These are phyloP conservation scores for Aspergillus ochraceus DNA, from an alignment of 2,329 filamentous ascomycete species.

Conservation along the genomic window DNA sequence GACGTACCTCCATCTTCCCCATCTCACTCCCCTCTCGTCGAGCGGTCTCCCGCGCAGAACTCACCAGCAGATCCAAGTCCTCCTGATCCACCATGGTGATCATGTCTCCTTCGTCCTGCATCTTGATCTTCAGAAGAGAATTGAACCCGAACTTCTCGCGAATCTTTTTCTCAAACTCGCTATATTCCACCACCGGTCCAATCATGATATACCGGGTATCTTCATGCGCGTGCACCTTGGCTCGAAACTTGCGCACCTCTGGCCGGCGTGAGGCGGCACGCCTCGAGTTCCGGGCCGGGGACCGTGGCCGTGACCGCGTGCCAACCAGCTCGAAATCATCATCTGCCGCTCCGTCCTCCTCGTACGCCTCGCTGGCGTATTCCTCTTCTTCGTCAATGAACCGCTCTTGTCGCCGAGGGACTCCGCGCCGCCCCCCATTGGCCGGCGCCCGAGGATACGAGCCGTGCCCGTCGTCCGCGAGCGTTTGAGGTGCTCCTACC, in stretches of 20 bases:
- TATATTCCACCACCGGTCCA: slow-evolving; percentile 68
- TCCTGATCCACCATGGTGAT: slow-evolving; percentile 97
- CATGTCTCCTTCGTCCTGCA: slow-evolving; percentile 91
- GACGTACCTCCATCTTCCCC: slow-evolving; percentile 90
- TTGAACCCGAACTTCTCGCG: slow-evolving; percentile 79
- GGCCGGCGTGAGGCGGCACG: slow-evolving; percentile 46
- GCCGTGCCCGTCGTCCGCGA: slow-evolving; percentile 58
- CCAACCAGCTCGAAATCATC: slow-evolving; percentile 78
- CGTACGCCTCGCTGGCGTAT: slow-evolving; percentile 67
- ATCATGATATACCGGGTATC: slow-evolving; percentile 95
- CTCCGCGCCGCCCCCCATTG: slow-evolving; percentile 40
- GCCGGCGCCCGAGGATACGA: slow-evolving; percentile 59
- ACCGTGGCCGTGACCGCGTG: slow-evolving; percentile 36
- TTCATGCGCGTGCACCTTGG: slow-evolving; percentile 83
- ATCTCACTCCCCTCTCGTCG: slow-evolving; percentile 75
- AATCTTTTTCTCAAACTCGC: slow-evolving; percentile 75
- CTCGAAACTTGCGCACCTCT: slow-evolving; percentile 74
- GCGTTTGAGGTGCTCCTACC: slow-evolving; percentile 21
- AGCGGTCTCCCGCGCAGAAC: slow-evolving; percentile 66
- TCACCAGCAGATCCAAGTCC: slow-evolving; percentile 85
- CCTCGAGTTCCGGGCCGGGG: slow-evolving; percentile 26
- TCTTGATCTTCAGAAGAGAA: slow-evolving; percentile 70
- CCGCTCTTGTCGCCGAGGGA: slow-evolving; percentile 49
- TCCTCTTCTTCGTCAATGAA: slow-evolving; percentile 83
- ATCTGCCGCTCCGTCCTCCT: slow-evolving; percentile 70